These are phyloP conservation scores for Stemphylium lycopersici DNA, from an alignment of 2,329 filamentous ascomycete genomes.

Conservation along the genomic window DNA sequence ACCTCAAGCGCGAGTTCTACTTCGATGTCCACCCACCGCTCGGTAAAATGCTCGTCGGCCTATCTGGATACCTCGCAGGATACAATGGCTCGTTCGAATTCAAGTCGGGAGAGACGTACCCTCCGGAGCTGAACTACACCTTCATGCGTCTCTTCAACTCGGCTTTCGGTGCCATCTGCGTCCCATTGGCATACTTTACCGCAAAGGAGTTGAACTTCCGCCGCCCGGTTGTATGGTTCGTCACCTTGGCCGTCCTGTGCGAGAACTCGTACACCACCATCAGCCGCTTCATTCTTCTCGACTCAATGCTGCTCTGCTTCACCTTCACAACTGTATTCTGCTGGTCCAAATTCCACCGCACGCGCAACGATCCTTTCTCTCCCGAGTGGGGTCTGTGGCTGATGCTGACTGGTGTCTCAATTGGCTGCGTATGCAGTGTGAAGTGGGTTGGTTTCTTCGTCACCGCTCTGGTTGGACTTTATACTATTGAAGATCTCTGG, in stretches of 20 bases:
- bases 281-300: conserved; percentile 95
- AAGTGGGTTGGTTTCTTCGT: conserved; percentile 98
- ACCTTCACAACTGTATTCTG: conserved; percentile 97
- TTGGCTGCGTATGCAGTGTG: conserved; percentile 97
- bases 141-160: conserved; percentile 99
- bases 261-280: conserved; percentile 99
- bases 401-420: conserved; percentile 89
- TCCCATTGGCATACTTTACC: conserved; percentile 94
- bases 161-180: conserved; percentile 87
- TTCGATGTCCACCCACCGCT: conserved; percentile 96
- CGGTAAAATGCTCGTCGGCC: conserved; percentile 96
- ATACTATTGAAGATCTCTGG: conserved; percentile 97
- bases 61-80: conserved; percentile 93
- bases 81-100: conserved; percentile 99
- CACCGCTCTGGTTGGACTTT: conserved; percentile 91
- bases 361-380: conserved; percentile 84
- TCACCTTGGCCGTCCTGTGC: conserved; percentile 95
- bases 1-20: conserved; percentile 99
- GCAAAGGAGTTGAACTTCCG: conserved; percentile 88
- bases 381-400: conserved; percentile 95
- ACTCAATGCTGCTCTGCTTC: conserved; percentile 98
- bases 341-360: conserved; percentile 95
- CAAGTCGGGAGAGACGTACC: conserved; percentile 97
- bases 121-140: conserved; percentile 91
- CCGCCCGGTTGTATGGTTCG: conserved; percentile 88